Evolutionary conservation across 1,284 basidiomycete species (phyloP).

Genomic region (Xanthoconium separans): DNA sequence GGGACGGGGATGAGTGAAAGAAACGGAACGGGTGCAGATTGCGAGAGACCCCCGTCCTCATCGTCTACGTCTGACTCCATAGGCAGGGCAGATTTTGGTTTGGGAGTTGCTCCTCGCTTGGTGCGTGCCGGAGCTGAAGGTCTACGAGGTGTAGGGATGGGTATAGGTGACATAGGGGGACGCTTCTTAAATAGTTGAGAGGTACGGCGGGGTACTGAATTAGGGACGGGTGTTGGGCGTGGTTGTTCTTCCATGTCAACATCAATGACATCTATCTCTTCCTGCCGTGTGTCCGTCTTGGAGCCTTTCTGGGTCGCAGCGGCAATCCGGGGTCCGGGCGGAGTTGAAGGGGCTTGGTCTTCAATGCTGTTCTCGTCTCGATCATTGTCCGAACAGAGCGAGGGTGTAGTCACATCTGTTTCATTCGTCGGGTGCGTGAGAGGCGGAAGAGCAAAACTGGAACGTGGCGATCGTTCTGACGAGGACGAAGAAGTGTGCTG

Average conservation of each 20-base stretch:
- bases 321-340: slow-evolving; percentile 28
- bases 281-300: slow-evolving; percentile 4
- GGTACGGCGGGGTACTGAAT: slow-evolving; percentile 15
- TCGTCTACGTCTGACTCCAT: slow-evolving; percentile 22
- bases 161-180: slow-evolving; percentile 61
- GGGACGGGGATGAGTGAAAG: slow-evolving; percentile 27
- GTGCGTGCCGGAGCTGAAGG: slow-evolving; percentile 53
- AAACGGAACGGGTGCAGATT: slow-evolving; percentile 25
- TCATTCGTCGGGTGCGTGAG: slow-evolving; percentile 22
- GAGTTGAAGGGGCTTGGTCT: slow-evolving; percentile 45
- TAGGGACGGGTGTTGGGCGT: slow-evolving; percentile 4
- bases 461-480: slow-evolving; percentile 3
- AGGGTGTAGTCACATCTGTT: slow-evolving; percentile 53
- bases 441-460: slow-evolving; percentile 6
- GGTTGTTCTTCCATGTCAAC: slow-evolving; percentile 34
- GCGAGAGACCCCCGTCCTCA: slow-evolving; percentile 25
- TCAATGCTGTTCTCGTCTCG: slow-evolving; percentile 46
- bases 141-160: slow-evolving; percentile 51
- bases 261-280: slow-evolving; percentile 35
- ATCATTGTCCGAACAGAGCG: slow-evolving; percentile 67
- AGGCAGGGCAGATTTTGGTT: slow-evolving; percentile 10
- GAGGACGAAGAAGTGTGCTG: slow-evolving; percentile 6
- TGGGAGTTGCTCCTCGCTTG: slow-evolving; percentile 26
- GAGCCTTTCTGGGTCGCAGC: neutral
- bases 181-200: slow-evolving; percentile 53